Evolutionary conservation across 2,329 filamentous ascomycete genomes (phyloP).

Genomic region (Aspergillus quadrilineatus): DNA sequence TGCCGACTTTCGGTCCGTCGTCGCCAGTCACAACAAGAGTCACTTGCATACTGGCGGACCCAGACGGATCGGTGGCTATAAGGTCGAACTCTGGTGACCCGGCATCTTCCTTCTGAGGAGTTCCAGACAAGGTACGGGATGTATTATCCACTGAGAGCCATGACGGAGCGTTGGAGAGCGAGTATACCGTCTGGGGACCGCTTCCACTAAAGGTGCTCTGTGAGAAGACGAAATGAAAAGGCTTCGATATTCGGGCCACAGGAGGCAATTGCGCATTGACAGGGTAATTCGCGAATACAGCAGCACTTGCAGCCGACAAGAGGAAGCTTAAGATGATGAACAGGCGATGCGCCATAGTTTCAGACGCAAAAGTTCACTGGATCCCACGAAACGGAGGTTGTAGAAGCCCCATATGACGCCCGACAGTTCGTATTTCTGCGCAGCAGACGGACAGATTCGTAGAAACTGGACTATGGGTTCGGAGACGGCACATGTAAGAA

Average conservation of each 20-base stretch:
- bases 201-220: conserved; percentile 68
- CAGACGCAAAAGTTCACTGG: conserved; percentile 17
- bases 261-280: conserved; percentile 82
- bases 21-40: conserved; percentile 67
- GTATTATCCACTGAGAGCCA: conserved; percentile 73
- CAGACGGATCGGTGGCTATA: conserved; percentile 66
- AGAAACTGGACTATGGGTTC: conserved; percentile 6
- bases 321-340: conserved; percentile 29
- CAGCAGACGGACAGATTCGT: conserved; percentile 14
- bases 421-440: neutral
- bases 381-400: conserved; percentile 19
- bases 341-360: conserved; percentile 30
- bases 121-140: conserved; percentile 68
- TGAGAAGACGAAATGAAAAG: conserved; percentile 45
- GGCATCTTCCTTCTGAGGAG: conserved; percentile 57
- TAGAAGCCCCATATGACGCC: conserved; percentile 2
- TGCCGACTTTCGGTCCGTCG: conserved; percentile 36
- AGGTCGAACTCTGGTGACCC: conserved; percentile 64
- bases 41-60: conserved; percentile 62
- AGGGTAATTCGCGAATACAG: conserved; percentile 59
- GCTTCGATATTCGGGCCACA: conserved; percentile 66
- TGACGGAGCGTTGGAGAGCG: conserved; percentile 61
- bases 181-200: conserved; percentile 61
- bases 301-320: conserved; percentile 33
- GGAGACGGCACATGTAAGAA: conserved; percentile 20